Evolutionary conservation across 306 rosid genomes (phyloP), one percentile per base, ranked within the genome.

Genomic region (Gynostemma pentaphyllum): DNA sequence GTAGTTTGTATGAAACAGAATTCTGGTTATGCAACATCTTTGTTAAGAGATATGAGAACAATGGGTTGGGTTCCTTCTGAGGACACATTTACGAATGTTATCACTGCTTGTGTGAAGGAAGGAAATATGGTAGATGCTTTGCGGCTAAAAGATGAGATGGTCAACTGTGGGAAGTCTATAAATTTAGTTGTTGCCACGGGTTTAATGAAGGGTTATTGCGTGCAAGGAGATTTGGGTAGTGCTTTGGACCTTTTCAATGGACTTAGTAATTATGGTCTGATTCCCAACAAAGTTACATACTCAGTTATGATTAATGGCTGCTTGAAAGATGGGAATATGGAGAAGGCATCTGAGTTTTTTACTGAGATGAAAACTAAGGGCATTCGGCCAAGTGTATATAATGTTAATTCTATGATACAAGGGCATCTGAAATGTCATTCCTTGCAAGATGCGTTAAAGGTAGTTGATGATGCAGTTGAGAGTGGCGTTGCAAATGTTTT

Each of bases 91-190:
- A 76, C 72, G 1, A 7, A 70, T 74, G 84, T 81, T 16, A 71
- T 87, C 27, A 27, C 68, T 70, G 79, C 85, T 62, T 84, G 85
- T 75, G 90, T 78, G 50, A 87, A 83, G 83, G 73, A 76, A 72
- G 73, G 90, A 46, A 80, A 85, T 75, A 5, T 90, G 78, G 56
- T 18, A 10, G 83, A 75, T 52, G 97, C 88, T 18, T 23, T 78
- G 70, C 71, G 75, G 73, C 57, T 85, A 26, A 90, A 69, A 76
- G 90, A 87, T 74, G 90, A 85, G 69, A 90, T 90, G 97, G 61
- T 78, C 34, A 66, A 67, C 45, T 72, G 76, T 19, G 80, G 94
- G 50, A 36, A 64, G n/a, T 75, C 79, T 2, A 32, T 82, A 67
- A 76, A 79, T 72, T 64, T 72, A 75, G 18, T 30, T 64, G 81